Percentiles rank a stretch among this genome's conserved stretches.
Conservation (phyloP, 2,329 filamentous ascomycete genomes). For the Cladorrhinum sp. region DNA sequence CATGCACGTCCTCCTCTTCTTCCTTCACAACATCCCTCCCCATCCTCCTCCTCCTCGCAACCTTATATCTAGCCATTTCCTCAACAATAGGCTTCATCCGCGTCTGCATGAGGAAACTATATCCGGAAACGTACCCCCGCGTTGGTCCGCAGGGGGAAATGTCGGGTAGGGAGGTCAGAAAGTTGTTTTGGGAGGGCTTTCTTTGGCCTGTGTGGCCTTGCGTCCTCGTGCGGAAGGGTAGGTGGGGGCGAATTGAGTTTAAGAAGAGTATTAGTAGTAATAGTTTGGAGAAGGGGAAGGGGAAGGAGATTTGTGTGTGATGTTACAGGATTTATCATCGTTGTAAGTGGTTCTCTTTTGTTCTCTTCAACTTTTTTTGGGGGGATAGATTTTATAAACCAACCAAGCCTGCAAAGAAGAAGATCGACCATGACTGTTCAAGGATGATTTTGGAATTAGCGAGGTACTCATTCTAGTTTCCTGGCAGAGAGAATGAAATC, state of each 20-base stretch:
- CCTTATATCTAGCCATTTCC: not conserved
- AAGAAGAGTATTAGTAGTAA: no score
- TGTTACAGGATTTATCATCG: no score
- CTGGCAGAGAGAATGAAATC: no score
- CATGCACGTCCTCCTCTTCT: not conserved
- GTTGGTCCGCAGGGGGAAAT: not conserved
- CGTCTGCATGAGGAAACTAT: not conserved
- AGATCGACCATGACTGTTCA: no score
- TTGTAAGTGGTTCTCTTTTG: no score
- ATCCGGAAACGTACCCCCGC: not conserved
- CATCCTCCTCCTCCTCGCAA: not conserved
- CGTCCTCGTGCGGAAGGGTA: not conserved
- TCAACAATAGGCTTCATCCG: not conserved
- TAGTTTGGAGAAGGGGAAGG: no score
- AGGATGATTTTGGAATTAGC: no score
- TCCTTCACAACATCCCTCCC: not conserved
- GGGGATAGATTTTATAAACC: no score
- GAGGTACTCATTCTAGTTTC: no score
- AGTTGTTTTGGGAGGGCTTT: not conserved
- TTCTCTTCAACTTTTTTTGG: no score
- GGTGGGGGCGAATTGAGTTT: not conserved
- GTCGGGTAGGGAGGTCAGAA: not conserved
- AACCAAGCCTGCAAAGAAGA: no score
- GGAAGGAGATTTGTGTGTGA: no score
- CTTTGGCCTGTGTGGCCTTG: not conserved